These are phyloP conservation scores for Epicoccum sorghinum DNA, from an alignment of 2,329 filamentous ascomycete species.

Conservation along the genomic window DNA sequence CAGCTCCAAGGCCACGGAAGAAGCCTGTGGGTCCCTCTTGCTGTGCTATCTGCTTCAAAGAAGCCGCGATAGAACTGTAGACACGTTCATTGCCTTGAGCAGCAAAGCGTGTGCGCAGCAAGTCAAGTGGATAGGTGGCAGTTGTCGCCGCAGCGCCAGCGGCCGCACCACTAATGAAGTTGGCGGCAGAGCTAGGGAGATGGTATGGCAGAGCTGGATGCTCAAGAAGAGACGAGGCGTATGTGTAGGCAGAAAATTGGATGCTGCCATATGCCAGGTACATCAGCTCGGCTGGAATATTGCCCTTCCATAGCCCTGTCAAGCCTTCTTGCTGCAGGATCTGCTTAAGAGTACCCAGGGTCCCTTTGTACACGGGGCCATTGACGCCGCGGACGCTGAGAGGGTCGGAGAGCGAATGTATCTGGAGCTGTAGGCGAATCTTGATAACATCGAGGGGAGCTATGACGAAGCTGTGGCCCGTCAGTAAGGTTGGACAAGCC, in stretches of 20 bases:
- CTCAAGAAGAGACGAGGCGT: conserved; percentile 71
- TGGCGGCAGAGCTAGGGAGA: conserved; percentile 72
- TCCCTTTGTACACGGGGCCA: conserved; percentile 71
- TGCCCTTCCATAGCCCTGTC: conserved; percentile 93
- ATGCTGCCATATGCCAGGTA: conserved; percentile 89
- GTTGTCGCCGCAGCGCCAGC: conserved; percentile 84
- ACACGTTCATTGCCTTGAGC: conserved; percentile 83
- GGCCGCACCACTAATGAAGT: conserved; percentile 81
- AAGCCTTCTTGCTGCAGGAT: conserved; percentile 84
- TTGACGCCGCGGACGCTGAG: conserved; percentile 58
- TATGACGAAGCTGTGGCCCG: conserved; percentile 74
- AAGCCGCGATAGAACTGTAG: conserved; percentile 74
- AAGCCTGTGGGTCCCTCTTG: conserved; percentile 81
- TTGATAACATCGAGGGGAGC: conserved; percentile 97
- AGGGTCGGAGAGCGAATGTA: conserved; percentile 81
- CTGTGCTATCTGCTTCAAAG: conserved; percentile 72
- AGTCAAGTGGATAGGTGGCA: conserved; percentile 88
- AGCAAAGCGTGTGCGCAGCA: conserved; percentile 94
- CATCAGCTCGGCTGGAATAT: conserved; percentile 91
- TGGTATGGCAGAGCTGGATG: conserved; percentile 51
- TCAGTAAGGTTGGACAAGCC: background rate
- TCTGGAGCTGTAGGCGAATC: conserved; percentile 93
- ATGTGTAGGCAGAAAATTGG: conserved; percentile 90
- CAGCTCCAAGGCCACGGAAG: conserved; percentile 84
- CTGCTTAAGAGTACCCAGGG: conserved; percentile 73